A percentile compares a stretch with the other conserved stretches of the same genome.
Evolutionary conservation across 2,329 filamentous ascomycete genomes (phyloP).

Genomic region (Exophiala alcalophila): DNA sequence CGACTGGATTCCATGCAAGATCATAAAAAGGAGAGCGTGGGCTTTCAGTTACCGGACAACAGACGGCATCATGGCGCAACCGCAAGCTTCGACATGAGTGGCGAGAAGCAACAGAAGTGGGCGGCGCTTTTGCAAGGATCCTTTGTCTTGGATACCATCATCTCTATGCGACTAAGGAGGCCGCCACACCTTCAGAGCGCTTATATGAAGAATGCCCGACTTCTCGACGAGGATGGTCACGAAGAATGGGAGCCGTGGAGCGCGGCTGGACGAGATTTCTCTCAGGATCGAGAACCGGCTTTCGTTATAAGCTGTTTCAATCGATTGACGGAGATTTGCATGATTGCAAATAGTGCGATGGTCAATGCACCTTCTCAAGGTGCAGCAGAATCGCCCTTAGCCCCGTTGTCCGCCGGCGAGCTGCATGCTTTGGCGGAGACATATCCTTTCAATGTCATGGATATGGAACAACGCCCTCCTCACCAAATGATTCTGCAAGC

Average conservation of each 20-base stretch:
- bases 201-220: slow-evolving; percentile 39
- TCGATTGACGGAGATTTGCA: slow-evolving; percentile 42
- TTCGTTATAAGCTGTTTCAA: slow-evolving; percentile 55
- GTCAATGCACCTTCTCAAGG: background rate
- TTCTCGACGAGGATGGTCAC: slow-evolving; percentile 62
- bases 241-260: slow-evolving; percentile 75
- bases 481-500: slow-evolving; percentile 24
- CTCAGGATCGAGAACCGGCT: slow-evolving; percentile 38
- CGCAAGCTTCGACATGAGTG: too few species aligned
- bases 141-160: slow-evolving; percentile 53
- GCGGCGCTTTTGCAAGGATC: slow-evolving; percentile 51
- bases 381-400: background rate
- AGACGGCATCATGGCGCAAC: too few species aligned
- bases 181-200: slow-evolving; percentile 44
- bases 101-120: slow-evolving; percentile 31
- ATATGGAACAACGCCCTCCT: slow-evolving; percentile 13
- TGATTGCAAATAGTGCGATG: slow-evolving; percentile 19
- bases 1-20: too few species aligned
- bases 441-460: slow-evolving; percentile 14
- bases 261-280: slow-evolving; percentile 41
- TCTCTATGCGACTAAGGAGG: slow-evolving; percentile 48
- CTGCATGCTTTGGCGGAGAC: slow-evolving; percentile 10
- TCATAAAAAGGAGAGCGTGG: too few species aligned
- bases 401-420: background rate
- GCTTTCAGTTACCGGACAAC: too few species aligned